Percentiles rank a stretch among this genome's conserved stretches.
phyloP scores from a whole-genome alignment of 2,329 filamentous ascomycete species.

The Phaeoacremonium minimum region DNA sequence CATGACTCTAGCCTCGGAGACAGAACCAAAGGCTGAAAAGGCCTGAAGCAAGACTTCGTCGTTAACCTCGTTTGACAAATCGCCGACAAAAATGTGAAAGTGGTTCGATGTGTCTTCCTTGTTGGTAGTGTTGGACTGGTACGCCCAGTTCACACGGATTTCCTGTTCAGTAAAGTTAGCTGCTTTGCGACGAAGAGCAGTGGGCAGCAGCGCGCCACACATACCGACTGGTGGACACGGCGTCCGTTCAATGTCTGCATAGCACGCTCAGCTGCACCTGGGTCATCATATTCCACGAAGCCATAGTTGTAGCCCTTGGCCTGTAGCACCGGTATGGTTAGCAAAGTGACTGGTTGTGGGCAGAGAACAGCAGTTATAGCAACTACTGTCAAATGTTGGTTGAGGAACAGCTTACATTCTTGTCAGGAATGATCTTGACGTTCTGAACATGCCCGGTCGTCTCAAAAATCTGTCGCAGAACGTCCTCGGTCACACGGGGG shows the following conservation, averaged over 20 bases:
- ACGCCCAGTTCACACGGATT: slow-evolving; percentile 99
- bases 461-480: slow-evolving; percentile 96
- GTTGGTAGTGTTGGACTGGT: slow-evolving; percentile 88
- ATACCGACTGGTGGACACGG: slow-evolving; percentile 89
- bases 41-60: slow-evolving; percentile 91
- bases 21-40: slow-evolving; percentile 91
- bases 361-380: neutral
- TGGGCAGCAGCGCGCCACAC: slow-evolving; percentile 27
- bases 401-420: slow-evolving; percentile 70
- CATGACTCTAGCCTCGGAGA: slow-evolving; percentile 98
- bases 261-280: slow-evolving; percentile 89
- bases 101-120: slow-evolving; percentile 98
- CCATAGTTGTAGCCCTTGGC: slow-evolving; percentile 98
- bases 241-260: slow-evolving; percentile 97
- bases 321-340: slow-evolving; percentile 44
- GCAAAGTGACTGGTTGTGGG: slow-evolving; percentile 6
- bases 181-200: slow-evolving; percentile 19
- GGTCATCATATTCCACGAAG: slow-evolving; percentile 98
- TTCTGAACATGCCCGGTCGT: slow-evolving; percentile 97
- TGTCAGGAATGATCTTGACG: slow-evolving; percentile 99
- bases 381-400: neutral
- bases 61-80: slow-evolving; percentile 97
- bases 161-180: no score
- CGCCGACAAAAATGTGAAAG: slow-evolving; percentile 98
- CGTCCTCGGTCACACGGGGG: slow-evolving; percentile 91